phyloP scores from a whole-genome alignment of 1,284 basidiomycete species.

The Irpex sp. region DNA sequence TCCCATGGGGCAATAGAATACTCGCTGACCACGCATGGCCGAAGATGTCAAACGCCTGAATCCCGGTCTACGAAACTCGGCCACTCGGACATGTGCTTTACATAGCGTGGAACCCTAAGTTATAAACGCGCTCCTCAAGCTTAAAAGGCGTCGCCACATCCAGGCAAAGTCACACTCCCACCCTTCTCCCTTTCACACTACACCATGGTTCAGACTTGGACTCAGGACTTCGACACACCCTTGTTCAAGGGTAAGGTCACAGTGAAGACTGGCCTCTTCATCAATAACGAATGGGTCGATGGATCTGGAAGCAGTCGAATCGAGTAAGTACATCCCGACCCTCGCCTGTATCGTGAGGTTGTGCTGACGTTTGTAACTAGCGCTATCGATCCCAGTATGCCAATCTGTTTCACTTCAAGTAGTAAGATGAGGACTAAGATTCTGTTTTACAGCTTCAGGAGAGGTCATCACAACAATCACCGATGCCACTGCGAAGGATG shows the following conservation, averaged over 20 bases:
- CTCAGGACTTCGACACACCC: conserved; percentile 6
- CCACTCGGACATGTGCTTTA: too few species aligned
- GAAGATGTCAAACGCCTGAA: background rate
- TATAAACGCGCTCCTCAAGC: background rate
- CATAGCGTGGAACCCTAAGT: background rate
- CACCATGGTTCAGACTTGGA: conserved; percentile 2
- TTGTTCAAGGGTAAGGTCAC: conserved; percentile 7
- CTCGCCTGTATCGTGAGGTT: background rate
- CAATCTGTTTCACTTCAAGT: background rate
- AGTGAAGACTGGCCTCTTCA: conserved; percentile 10
- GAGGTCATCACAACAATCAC: conserved; percentile 42
- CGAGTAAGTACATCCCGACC: conserved; percentile 1
- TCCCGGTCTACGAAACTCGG: background rate
- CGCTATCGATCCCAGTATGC: conserved; percentile 5
- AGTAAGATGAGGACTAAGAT: background rate
- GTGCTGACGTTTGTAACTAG: background rate
- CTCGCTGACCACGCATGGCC: background rate
- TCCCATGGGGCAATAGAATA: background rate
- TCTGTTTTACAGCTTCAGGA: conserved; percentile 32
- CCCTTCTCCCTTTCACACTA: background rate
- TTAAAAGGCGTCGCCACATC: background rate
- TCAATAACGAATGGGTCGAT: conserved; percentile 10
- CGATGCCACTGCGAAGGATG: conserved; percentile 40
- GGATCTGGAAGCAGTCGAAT: background rate
- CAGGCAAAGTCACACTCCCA: background rate